Percentiles rank a stretch among this genome's conserved stretches.
Evolutionary conservation across 768 basidiomycete species (phyloP).

Genomic region (Termitomyces sp.): DNA sequence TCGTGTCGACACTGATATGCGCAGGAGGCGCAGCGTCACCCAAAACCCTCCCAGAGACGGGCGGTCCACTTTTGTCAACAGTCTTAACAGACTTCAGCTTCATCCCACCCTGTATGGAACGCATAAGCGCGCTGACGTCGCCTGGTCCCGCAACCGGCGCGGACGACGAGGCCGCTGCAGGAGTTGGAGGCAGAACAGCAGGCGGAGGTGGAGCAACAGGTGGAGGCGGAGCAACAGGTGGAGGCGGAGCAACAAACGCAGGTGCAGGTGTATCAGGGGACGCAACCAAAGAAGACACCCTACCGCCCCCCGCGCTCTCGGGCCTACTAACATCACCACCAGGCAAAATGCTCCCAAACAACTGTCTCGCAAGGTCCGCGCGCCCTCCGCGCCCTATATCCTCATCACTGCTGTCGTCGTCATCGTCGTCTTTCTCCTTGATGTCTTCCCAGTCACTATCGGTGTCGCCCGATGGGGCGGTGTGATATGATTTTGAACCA

Average conservation of each 20-base stretch:
- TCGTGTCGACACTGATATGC: slow-evolving; percentile 59
- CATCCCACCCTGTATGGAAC: slow-evolving; percentile 76
- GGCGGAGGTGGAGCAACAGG: slow-evolving; percentile 33
- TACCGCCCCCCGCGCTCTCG: slow-evolving; percentile 44
- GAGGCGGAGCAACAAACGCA: slow-evolving; percentile 25
- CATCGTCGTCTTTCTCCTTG: slow-evolving; percentile 62
- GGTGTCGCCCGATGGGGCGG: slow-evolving; percentile 47
- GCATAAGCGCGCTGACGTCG: slow-evolving; percentile 66
- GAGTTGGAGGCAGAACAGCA: slow-evolving; percentile 29
- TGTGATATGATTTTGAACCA: slow-evolving; percentile 52
- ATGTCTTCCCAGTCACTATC: slow-evolving; percentile 89
- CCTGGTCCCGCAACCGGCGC: slow-evolving; percentile 35
- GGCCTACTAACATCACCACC: slow-evolving; percentile 39
- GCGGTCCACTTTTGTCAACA: slow-evolving; percentile 74
- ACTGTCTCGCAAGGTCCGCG: slow-evolving; percentile 68
- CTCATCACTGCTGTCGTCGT: slow-evolving; percentile 69
- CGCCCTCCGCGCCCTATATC: slow-evolving; percentile 61
- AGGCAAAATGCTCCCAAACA: slow-evolving; percentile 76
- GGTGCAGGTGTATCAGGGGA: slow-evolving; percentile 19
- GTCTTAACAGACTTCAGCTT: slow-evolving; percentile 76
- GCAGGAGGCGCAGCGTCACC: slow-evolving; percentile 70
- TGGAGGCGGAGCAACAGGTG: slow-evolving; percentile 37
- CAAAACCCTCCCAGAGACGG: slow-evolving; percentile 73
- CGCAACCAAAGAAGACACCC: slow-evolving; percentile 5
- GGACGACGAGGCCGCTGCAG: slow-evolving; percentile 30